phyloP scores from a whole-genome alignment of 306 rosid species.

The Heteromeles arbutifolia region DNA sequence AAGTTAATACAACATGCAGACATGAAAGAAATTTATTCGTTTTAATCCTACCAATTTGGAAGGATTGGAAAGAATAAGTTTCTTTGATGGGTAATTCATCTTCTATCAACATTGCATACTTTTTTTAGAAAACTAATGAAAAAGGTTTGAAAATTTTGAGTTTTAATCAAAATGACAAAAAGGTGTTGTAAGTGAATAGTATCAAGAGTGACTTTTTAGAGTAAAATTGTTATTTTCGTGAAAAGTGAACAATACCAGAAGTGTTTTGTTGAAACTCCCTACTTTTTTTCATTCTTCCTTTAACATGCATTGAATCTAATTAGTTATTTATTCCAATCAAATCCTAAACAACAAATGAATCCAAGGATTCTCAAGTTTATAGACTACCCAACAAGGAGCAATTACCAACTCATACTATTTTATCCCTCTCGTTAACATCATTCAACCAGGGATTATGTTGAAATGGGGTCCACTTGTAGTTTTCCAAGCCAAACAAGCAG shows the following conservation, averaged over 20 bases:
- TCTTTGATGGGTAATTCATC: too few species aligned
- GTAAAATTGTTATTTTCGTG: too few species aligned
- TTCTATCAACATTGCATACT: not conserved
- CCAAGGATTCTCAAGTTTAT: not conserved
- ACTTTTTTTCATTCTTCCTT: not conserved
- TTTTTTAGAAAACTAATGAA: too few species aligned
- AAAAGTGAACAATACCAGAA: too few species aligned
- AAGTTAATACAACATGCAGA: too few species aligned
- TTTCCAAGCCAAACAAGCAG: not conserved
- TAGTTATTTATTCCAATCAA: not conserved
- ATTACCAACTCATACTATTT: not conserved
- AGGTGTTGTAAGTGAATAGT: too few species aligned
- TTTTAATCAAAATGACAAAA: too few species aligned
- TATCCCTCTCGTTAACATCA: not conserved
- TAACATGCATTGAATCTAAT: not conserved
- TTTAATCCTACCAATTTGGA: not conserved
- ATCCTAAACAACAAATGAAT: not conserved
- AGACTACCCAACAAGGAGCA: not conserved
- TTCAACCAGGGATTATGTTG: not conserved
- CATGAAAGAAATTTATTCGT: not conserved
- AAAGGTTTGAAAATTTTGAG: too few species aligned
- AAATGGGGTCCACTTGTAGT: not conserved
- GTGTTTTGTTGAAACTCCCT: too few species aligned
- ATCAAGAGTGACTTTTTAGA: too few species aligned
- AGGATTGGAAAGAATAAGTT: not conserved